Conservation (phyloP, 768 basidiomycete genomes). For the Hypsizygus marmoreus region DNA sequence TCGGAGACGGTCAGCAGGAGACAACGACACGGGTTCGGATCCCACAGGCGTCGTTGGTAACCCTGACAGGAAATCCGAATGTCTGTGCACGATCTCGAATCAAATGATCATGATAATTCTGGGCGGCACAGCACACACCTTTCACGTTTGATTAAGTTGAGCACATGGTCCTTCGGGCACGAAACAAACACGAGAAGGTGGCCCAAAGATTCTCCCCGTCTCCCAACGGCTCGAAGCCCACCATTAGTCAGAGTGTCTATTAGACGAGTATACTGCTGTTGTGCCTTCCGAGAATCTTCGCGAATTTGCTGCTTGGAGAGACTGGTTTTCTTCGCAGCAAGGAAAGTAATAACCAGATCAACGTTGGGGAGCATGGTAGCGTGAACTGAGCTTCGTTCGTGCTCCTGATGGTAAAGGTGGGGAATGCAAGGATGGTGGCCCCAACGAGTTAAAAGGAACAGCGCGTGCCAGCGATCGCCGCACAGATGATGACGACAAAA, state of each 20-base stretch:
- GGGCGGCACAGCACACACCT: constrained; percentile 47
- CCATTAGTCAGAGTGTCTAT: constrained; percentile 60
- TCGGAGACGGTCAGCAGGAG: constrained; percentile 79
- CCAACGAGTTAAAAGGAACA: neutral
- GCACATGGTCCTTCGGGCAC: constrained; percentile 63
- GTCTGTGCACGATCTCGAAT: constrained; percentile 36
- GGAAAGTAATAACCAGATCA: constrained; percentile 76
- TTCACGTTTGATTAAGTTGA: constrained; percentile 70
- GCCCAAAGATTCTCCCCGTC: constrained; percentile 74
- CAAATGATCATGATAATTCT: neutral
- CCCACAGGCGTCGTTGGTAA: constrained; percentile 59
- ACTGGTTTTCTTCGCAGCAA: constrained; percentile 47
- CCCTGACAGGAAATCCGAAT: constrained; percentile 76
- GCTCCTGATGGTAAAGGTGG: neutral
- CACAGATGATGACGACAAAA: neutral
- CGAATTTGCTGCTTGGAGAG: constrained; percentile 64
- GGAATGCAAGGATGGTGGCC: neutral
- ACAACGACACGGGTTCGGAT: constrained; percentile 47
- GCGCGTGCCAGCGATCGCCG: neutral
- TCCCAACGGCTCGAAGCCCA: constrained; percentile 70
- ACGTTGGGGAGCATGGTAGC: constrained; percentile 45
- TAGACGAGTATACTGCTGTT: constrained; percentile 68
- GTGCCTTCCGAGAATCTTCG: constrained; percentile 63
- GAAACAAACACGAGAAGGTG: constrained; percentile 77
- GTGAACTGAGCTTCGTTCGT: neutral